Base-by-base conservation (phyloP, 225 moss, liverwort and hornwort genomes). In the Antitrichia curtipendula region DNA sequence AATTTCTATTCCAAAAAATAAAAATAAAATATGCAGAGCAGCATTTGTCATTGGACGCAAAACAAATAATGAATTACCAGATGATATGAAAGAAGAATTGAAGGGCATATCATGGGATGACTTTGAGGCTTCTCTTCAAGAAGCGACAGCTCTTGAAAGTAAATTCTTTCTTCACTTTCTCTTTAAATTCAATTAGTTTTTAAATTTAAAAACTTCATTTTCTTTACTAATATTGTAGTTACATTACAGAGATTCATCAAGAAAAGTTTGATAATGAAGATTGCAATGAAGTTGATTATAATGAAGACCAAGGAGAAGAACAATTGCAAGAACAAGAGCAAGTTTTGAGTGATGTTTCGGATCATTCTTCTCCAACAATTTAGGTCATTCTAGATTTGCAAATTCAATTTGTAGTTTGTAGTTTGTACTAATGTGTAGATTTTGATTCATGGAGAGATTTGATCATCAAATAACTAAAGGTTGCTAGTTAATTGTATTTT, bases 41-140 rank as follows among this genome's bases (percentile, higher is more conserved):
- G 93, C 93, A 74, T 93, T 90, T 85, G 93, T 93, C n/a, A 88
- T 92, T 87, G 93, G 93, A 12, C 92, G 93, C 72, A 93, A 93
- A 87, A 92, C 92, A 81, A 93, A 93, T 58, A 88, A 92, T 72
- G 92, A 92, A 50, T 69, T 93, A 82, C 93, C 92, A 28, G 92
- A 93, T 58, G 93, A 93, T 54, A 88, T 88, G 84, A 92, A 92
- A 88, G 92, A 93, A 85, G 93, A 93, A 82, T 69, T 92, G 49
- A 89, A 88, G 63, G 90, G 89, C 68, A 92, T 93, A 74, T 80
- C 92, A 0, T 93, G 92, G 93, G 93, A 93, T 86, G 93, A 93
- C 61, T 93, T 93, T 87, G 84, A 91, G 52, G 73, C 90, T 82
- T 92, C 93, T 34, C 92, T 93, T n/a, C 93, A 93, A 89, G 92